phyloP scores from a whole-genome alignment of 441 rosid genomes.

The Kokia cookei region DNA sequence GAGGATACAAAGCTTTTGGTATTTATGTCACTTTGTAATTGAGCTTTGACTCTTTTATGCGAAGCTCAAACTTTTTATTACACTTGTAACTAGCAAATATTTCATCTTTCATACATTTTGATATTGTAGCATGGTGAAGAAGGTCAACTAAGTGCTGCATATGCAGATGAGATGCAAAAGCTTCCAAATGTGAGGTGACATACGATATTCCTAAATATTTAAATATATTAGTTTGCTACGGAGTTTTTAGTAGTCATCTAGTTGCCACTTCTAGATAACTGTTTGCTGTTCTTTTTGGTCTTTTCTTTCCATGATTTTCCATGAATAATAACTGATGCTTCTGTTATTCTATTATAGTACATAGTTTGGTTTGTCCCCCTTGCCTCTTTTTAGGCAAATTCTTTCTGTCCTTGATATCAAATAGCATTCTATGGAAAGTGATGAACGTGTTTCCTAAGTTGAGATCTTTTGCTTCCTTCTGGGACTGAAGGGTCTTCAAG shows the following conservation, averaged over 20 bases:
- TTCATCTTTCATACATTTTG: conserved; percentile 14
- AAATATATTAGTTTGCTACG: conserved; percentile 5
- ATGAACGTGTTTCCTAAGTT: background rate
- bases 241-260: background rate
- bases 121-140: conserved; percentile 79
- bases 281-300: background rate
- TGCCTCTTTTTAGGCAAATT: background rate
- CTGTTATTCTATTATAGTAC: background rate
- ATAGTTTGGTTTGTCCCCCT: background rate
- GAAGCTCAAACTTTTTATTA: background rate
- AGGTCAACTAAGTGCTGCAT: conserved; percentile 77
- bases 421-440: background rate
- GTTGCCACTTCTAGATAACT: background rate
- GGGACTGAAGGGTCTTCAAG: background rate
- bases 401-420: background rate
- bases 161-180: conserved; percentile 73
- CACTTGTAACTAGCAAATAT: conserved; percentile 7
- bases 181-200: conserved; percentile 88
- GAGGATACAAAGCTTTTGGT: background rate
- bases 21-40: background rate
- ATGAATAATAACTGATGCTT: background rate
- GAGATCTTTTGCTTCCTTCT: background rate
- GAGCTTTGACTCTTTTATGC: background rate
- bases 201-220: conserved; percentile 13
- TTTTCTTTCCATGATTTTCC: background rate